Base-by-base conservation (phyloP, 352 stramenopile species). In the Pythium grandisporangium region DNA sequence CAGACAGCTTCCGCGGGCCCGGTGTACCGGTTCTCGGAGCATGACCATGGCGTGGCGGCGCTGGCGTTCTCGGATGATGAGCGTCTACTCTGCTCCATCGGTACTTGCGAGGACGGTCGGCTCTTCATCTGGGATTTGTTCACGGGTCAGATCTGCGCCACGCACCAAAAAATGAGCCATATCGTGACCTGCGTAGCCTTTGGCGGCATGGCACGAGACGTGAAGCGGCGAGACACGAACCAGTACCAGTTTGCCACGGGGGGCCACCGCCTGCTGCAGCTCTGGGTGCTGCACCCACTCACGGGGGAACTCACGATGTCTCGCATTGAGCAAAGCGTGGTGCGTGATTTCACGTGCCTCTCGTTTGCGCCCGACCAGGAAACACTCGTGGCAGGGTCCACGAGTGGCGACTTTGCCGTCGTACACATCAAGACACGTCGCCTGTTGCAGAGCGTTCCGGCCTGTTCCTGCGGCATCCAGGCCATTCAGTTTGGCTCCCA, bases 1-100 rank as follows among this genome's bases (percentile, higher is more conserved):
- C n/a, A n/a, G n/a, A n/a, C n/a, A n/a, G n/a, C 62, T 20, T 53
- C 64, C 25, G 65, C 71, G 36, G 43, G 63, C n/a, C 36, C 93
- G 12, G 49, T 89, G 5, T 95, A 93, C 36, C 58, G 89, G 10
- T 61, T 97, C 16, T 76, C 67, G 2, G 91, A 97, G 50, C 88
- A 97, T 65, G 90, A 97, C 55, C 52, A 69, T 45, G 88, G 83
- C n/a, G 72, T 97, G 37, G 67, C 77, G 25, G 66, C 68, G 8
- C 49, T 97, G 5, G 68, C 71, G 11, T 97, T 97, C 48, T 96
- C 83, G 5, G 70, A 97, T 46, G 91, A 97, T 55, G 90, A 92
- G 45, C 68, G 77, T 23, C 55, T 97, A 25, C 53, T 97, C 5
- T 88, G 71, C 46, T 82, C 77, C 0, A 70, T 93, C 33, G 89